Percentiles rank a stretch among this genome's conserved stretches.
Conservation (phyloP, 1,284 basidiomycete genomes). For the Trichosporon ovoides region DNA sequence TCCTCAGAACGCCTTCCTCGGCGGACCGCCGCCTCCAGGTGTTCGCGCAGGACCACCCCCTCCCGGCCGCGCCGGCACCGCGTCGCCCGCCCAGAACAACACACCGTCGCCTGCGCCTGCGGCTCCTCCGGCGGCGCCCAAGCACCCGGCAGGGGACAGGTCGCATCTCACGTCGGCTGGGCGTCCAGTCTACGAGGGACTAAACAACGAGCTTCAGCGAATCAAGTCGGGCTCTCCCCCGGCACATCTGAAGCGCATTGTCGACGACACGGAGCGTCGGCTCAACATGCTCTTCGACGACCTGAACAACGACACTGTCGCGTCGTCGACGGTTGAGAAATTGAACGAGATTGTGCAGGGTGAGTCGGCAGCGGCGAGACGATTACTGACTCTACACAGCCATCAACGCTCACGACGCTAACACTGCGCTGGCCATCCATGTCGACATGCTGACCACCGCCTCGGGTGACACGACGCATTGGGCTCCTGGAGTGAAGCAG, state of each 20-base stretch:
- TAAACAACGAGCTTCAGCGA: constrained; percentile 59
- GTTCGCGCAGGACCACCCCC: constrained; percentile 29
- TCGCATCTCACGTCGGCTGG: constrained; percentile 76
- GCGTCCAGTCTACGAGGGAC: constrained; percentile 61
- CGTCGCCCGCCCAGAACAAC: constrained; percentile 3
- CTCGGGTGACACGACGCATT: constrained; percentile 74
- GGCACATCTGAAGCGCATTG: constrained; percentile 65
- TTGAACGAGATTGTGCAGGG: constrained; percentile 64
- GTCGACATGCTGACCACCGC: constrained; percentile 70
- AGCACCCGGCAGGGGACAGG: constrained; percentile 82
- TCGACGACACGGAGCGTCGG: constrained; percentile 81
- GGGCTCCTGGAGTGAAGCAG: constrained; percentile 83
- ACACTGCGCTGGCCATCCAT: constrained; percentile 67
- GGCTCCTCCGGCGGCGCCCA: constrained; percentile 39
- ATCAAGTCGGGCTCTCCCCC: constrained; percentile 63
- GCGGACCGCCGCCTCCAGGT: constrained; percentile 33
- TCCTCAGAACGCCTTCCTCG: constrained; percentile 14
- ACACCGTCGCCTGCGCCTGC: constrained; percentile 28
- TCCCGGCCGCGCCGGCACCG: constrained; percentile 24
- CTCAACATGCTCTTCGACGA: constrained; percentile 83
- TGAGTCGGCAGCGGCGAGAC: too few species aligned
- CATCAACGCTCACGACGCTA: constrained; percentile 66
- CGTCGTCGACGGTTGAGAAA: constrained; percentile 64
- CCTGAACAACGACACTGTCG: constrained; percentile 82
- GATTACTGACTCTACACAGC: constrained; percentile 52